These are phyloP conservation scores for Kalmanozyma brasiliensis DNA, from an alignment of 1,284 basidiomycete genomes.

Conservation along the genomic window DNA sequence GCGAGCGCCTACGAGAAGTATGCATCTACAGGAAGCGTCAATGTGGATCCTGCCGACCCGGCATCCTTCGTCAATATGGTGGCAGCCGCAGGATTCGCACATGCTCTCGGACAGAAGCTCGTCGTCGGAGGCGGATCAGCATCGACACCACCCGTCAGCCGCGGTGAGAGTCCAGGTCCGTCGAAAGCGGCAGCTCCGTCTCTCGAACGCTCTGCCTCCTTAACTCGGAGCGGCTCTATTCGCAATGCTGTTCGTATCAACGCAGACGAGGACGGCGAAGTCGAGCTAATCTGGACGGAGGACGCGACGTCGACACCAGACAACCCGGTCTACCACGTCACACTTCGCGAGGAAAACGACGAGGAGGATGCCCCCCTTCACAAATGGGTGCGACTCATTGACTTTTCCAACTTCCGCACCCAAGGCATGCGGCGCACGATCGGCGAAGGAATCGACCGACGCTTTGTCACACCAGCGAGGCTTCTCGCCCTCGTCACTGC, in stretches of 20 bases:
- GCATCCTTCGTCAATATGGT: constrained; percentile 60
- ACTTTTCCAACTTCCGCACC: constrained; percentile 90
- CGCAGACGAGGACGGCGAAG: constrained; percentile 44
- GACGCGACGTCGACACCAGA: constrained; percentile 42
- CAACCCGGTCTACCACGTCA: constrained; percentile 50
- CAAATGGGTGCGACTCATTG: constrained; percentile 60
- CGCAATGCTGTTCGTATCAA: constrained; percentile 42
- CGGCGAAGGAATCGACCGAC: constrained; percentile 85
- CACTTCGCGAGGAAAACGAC: constrained; percentile 40
- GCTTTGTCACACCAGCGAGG: constrained; percentile 90
- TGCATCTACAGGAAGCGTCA: constrained; percentile 45
- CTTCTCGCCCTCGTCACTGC: constrained; percentile 70
- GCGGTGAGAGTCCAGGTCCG: constrained; percentile 38
- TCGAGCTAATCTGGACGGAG: constrained; percentile 59
- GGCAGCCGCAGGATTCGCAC: constrained; percentile 61
- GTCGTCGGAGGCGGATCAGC: constrained; percentile 37
- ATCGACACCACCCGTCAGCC: constrained; percentile 30
- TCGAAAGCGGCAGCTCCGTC: constrained; percentile 3
- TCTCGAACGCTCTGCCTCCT: constrained; percentile 13
- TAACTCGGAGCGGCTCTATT: constrained; percentile 15
- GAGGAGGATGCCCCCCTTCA: constrained; percentile 37
- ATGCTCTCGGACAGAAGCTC: constrained; percentile 54
- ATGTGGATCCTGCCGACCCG: constrained; percentile 52
- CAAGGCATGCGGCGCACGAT: constrained; percentile 92
- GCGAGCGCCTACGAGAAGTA: constrained; percentile 60